A percentile compares a stretch with the other conserved stretches of the same genome.
Evolutionary conservation across 78 protist species (phyloP).

Genomic region (Dictyostelium discoideum): DNA sequence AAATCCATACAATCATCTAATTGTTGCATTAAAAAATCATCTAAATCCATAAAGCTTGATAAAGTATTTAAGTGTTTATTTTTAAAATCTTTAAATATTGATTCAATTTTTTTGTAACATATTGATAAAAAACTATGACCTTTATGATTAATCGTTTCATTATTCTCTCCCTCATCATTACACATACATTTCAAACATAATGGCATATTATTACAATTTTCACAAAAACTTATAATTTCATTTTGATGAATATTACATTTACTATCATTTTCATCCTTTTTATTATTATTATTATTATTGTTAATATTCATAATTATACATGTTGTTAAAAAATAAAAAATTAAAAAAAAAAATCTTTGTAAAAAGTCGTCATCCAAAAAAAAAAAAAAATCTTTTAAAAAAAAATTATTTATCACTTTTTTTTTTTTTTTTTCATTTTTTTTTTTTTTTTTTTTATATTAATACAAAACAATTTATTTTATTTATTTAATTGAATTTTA

Average conservation of each 20-base stretch:
- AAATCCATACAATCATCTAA: neutral
- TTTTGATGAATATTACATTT: neutral
- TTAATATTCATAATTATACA: too few relatives aligned
- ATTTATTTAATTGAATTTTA: neutral
- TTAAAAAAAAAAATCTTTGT: too few relatives aligned
- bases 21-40: neutral
- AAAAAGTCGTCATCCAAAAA: too few relatives aligned
- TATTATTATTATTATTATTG: neutral
- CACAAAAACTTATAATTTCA: neutral
- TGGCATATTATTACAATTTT: neutral
- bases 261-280: neutral
- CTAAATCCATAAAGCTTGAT: neutral
- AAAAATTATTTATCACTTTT: too few relatives aligned
- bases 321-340: too few relatives aligned
- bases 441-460: too few relatives aligned
- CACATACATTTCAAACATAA: neutral
- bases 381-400: too few relatives aligned
- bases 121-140: neutral
- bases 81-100: neutral
- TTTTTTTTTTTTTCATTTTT: too few relatives aligned
- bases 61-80: neutral
- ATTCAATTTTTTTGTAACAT: neutral
- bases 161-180: neutral
- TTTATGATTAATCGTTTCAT: neutral
- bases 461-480: neutral